These are phyloP conservation scores for Alternaria hordeiaustralica DNA, from an alignment of 2,329 filamentous ascomycete genomes.

Conservation along the genomic window DNA sequence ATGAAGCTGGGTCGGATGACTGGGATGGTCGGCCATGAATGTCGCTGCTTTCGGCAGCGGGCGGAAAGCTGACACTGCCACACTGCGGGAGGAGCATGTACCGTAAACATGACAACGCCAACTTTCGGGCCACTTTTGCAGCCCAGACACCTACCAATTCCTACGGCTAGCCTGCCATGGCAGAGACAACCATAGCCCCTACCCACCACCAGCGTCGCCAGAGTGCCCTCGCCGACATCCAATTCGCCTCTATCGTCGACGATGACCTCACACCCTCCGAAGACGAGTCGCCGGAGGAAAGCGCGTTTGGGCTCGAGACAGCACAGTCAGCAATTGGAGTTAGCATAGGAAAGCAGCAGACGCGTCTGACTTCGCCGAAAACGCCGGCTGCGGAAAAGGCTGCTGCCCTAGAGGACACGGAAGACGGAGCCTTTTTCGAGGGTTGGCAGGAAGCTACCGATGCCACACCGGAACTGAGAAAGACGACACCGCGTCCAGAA, in stretches of 20 bases:
- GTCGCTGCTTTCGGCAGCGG: constrained; percentile 24
- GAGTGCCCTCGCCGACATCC: constrained; percentile 51
- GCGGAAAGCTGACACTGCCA: constrained; percentile 38
- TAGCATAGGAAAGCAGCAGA: constrained; percentile 65
- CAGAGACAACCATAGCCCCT: constrained; percentile 19
- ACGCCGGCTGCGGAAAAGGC: constrained; percentile 66
- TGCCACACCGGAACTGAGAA: background rate
- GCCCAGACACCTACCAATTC: constrained; percentile 1
- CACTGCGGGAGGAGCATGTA: constrained; percentile 25
- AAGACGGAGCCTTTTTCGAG: constrained; percentile 57
- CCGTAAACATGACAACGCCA: constrained; percentile 21
- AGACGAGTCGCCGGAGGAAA: constrained; percentile 47
- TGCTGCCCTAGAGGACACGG: constrained; percentile 58
- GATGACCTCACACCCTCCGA: constrained; percentile 55
- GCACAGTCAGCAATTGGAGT: constrained; percentile 61
- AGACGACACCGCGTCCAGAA: background rate
- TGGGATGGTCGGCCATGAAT: constrained; percentile 12
- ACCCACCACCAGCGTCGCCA: constrained; percentile 24
- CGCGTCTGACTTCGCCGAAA: constrained; percentile 61
- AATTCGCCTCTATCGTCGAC: constrained; percentile 50
- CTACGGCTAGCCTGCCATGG: constrained; percentile 23
- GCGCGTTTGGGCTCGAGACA: constrained; percentile 46
- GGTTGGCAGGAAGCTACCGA: constrained; percentile 40
- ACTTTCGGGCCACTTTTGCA: constrained; percentile 12
- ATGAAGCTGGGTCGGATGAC: constrained; percentile 9